Base-by-base conservation (phyloP, 2,329 filamentous ascomycete genomes). In the Diaporthe sp. region DNA sequence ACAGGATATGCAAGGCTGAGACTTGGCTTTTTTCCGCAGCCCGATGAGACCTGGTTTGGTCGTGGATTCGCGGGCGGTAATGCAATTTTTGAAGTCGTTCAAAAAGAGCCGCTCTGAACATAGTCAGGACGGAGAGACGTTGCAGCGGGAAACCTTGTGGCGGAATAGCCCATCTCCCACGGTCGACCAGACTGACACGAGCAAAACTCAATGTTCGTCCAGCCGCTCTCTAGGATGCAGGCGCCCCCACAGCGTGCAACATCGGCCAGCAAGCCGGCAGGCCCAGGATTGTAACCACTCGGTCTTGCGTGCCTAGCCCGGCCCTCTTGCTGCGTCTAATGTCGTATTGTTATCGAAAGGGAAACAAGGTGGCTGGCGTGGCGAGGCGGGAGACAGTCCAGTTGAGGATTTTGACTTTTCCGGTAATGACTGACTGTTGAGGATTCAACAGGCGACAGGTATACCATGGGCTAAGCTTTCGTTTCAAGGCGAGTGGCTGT, bases 1-100 rank as follows among this genome's bases (percentile, higher is more conserved):
- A 67, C 22, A 10, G 17, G n/a, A 58, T 25, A 38, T 75, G 74
- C 71, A 75, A 75, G 74, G 74, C 74, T 74, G 74, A 70, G 57
- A 54, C 64, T 68, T 68, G 64, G 64, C 64, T 33, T 54, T 68
- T 68, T 52, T 38, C 47, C 47, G 47, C 64, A 54, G 64, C 64
- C 13, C 64, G n/a, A 67, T 13, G 33, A 38, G 12, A 52, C 22
- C 30, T 68, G 22, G 47, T n/a, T 35, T 38, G 33, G 33, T 38
- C 22, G 33, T 28, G 45, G 40, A 30, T 17, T 54, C 17, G 47
- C 15, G 33, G 28, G 10, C 28, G 33, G 30, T 9, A 28, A 22
- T 54, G 45, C 17, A 1, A 5, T 54, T 19, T 54, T 22, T 8
- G 8, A 19, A 38, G 22, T 28, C 17, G 64, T n/a, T 67, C n/a